Evolutionary conservation across 2,329 filamentous ascomycete species (phyloP), one percentile per base, ranked within the genome.

Genomic region (Acrocalymma vagum): DNA sequence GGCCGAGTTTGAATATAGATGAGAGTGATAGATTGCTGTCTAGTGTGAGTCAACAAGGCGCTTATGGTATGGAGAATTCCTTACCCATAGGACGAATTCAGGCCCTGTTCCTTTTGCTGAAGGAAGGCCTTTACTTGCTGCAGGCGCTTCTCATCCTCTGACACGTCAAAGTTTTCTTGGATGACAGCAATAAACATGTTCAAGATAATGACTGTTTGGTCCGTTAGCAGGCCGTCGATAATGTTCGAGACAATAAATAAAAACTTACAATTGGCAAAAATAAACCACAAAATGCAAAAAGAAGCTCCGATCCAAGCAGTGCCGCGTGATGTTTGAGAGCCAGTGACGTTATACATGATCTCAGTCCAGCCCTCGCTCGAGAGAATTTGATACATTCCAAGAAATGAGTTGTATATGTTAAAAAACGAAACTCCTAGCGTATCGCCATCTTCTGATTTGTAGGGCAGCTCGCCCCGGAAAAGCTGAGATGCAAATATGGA

Each of bases 101-200:
- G 82, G 16, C 86, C 88, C 21, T 96, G 77, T 59, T 97, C 92
- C 65, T 93, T 95, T 55, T 92, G 85, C 63, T 95, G 90, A 29
- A 99, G 76, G 59, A 97, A 99, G 1, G 93, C 90, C 62, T 92
- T 93, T 46, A 99, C 92, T 72, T 99, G 95, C 66, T 97, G 90
- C 48, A 97, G 74, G 14, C 95, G 90, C 72, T 99, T 99, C 69
- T 97, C 92, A 65, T 99, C 95, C 67, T 99, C 94, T 3, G 92
- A 95, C 17, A 99, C 91, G 72, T 99, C 94, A 66, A 99, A 99
- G 63, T 96, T 99, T 66, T 99, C 94, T 70, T 99, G 94, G 53
- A 99, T 99, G 73, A 99, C 94, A 78, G 94, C 94, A 88, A 99
- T 97, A 78, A 99, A 99, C 94, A 99, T 99, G 65, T 97, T 99